Base-by-base conservation (phyloP, 305 asterid species). In the Solanum hybrid region DNA sequence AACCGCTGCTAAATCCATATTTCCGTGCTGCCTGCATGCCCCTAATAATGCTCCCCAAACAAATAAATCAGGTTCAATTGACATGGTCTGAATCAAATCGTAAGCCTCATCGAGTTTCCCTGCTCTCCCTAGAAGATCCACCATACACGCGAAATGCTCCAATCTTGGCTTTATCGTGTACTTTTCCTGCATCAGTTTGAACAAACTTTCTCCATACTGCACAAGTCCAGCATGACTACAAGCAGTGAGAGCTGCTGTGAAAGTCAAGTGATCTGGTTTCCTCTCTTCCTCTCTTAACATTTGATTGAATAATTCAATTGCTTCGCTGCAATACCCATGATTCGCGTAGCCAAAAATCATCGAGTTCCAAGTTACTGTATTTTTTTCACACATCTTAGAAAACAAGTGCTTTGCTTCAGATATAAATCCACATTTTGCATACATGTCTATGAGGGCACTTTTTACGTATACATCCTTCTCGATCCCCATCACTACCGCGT, bases 41-140 rank as follows among this genome's bases (percentile, higher is more conserved):
- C 98, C 98, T 90, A 96, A 91, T 37, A 96, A 89, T 5, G 97
- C 97, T 66, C 97, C 98, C 98, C 98, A 96, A 40, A 93, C 95
- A 69, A 94, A 95, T 7, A 72, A 86, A 89, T 96, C 97, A 2
- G 98, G 94, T 87, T 93, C 93, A 13, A 90, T 79, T 3, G 95
- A 93, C 96, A 96, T 96, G 71, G 88, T 78, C 89, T 85, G 90
- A 87, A 95, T 89, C 85, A 94, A 17, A 81, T 36, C 92, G 90
- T 94, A 93, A 22, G 98, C 98, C 93, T 92, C 93, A 1, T 7
- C 76, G 16, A 95, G 84, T 93, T 93, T 93, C 86, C 97, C 97
- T 20, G 94, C 96, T 92, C 93, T 91, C 76, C 98, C 98, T 88
- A 96, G 82, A 69, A 96, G 91, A 93, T 94, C 95, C 64, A 95